phyloP scores from a whole-genome alignment of 768 basidiomycete genomes.

The Boletus subcaerulescens region DNA sequence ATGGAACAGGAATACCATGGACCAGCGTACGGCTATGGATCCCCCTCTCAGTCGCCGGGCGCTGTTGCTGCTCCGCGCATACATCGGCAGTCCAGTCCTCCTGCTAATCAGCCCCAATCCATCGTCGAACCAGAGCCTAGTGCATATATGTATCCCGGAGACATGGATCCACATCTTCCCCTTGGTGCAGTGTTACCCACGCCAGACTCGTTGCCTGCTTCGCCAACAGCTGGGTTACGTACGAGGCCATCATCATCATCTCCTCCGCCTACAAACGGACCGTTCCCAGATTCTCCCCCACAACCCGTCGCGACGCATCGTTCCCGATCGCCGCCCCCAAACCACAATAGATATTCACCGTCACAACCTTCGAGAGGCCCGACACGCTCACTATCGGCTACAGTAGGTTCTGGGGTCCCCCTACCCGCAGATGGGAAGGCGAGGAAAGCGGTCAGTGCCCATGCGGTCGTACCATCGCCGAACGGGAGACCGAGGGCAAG shows the following conservation, averaged over 20 bases:
- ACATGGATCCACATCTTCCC: slow-evolving; percentile 43
- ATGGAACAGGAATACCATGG: slow-evolving; percentile 86
- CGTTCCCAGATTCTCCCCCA: slow-evolving; percentile 17
- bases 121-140: slow-evolving; percentile 30
- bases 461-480: slow-evolving; percentile 43
- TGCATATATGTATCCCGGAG: slow-evolving; percentile 21
- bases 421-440: slow-evolving; percentile 46
- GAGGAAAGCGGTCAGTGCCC: slow-evolving; percentile 66
- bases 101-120: slow-evolving; percentile 28
- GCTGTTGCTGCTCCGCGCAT: slow-evolving; percentile 18
- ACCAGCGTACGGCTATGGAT: slow-evolving; percentile 25
- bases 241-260: slow-evolving; percentile 31
- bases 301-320: slow-evolving; percentile 37
- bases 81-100: slow-evolving; percentile 26
- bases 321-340: slow-evolving; percentile 55
- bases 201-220: slow-evolving; percentile 17
- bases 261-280: slow-evolving; percentile 30
- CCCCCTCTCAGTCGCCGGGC: slow-evolving; percentile 25
- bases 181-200: slow-evolving; percentile 57
- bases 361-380: slow-evolving; percentile 40
- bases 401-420: slow-evolving; percentile 41
- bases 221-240: slow-evolving; percentile 23
- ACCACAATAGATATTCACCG: slow-evolving; percentile 37
- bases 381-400: slow-evolving; percentile 71
- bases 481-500: slow-evolving; percentile 43